Conservation (phyloP, 2,329 filamentous ascomycete species). For the Falciphora oryzae region DNA sequence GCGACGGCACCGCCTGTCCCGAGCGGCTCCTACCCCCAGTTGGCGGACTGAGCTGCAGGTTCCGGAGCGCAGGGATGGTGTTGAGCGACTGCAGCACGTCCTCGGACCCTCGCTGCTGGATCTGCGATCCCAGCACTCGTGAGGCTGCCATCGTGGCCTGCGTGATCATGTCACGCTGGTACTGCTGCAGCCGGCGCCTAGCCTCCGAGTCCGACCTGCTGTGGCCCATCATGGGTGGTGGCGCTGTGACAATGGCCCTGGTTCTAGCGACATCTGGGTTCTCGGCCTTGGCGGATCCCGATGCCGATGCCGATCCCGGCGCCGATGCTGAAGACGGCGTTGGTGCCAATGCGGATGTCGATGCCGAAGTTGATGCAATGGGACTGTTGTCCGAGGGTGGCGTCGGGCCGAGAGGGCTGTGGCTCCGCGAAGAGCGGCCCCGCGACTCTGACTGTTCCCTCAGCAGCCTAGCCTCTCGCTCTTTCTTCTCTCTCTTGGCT, state of each 20-base stretch:
- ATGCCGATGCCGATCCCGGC: constrained; percentile 18
- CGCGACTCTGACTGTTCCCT: neutral
- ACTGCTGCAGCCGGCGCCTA: constrained; percentile 48
- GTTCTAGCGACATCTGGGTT: constrained; percentile 16
- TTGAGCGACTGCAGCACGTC: constrained; percentile 6
- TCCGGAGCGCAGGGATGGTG: constrained; percentile 26
- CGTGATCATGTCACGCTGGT: constrained; percentile 55
- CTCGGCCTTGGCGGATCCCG: constrained; percentile 29
- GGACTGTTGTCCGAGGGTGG: neutral
- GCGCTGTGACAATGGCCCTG: neutral
- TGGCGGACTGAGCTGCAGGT: constrained; percentile 28
- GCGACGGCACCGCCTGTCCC: neutral
- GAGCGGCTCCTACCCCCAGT: neutral
- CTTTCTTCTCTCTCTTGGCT: constrained; percentile 18
- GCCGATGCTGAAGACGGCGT: constrained; percentile 24
- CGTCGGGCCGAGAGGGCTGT: neutral
- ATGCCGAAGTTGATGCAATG: neutral
- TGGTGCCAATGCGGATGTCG: constrained; percentile 24
- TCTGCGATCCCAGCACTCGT: constrained; percentile 23
- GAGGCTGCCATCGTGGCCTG: constrained; percentile 45
- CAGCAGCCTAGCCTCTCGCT: constrained; percentile 10
- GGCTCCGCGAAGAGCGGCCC: no score
- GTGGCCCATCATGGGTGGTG: constrained; percentile 16
- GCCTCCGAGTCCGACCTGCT: constrained; percentile 40
- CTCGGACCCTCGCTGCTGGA: constrained; percentile 15